Conservation (phyloP, 129 eudicot genomes). For the Helichrysum umbraculigerum region DNA sequence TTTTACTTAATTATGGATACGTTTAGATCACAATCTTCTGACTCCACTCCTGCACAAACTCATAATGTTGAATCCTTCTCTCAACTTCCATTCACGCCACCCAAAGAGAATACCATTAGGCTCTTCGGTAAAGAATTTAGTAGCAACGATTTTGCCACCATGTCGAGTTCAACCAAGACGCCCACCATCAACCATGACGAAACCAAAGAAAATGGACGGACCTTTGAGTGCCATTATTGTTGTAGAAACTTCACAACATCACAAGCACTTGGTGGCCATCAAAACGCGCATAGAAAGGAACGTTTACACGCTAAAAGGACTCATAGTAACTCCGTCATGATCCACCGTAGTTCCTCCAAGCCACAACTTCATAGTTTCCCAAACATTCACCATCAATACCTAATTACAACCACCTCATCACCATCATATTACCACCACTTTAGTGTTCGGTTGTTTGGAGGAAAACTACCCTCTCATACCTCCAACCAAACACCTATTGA, state of each 20-base stretch:
- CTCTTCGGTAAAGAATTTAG: constrained; percentile 89
- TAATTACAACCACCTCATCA: constrained; percentile 11
- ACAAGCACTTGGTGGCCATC: constrained; percentile 96
- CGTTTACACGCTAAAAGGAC: constrained; percentile 26
- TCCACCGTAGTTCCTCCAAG: constrained; percentile 18
- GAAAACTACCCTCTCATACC: background rate
- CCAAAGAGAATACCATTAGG: constrained; percentile 53
- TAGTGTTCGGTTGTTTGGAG: background rate
- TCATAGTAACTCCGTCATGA: background rate
- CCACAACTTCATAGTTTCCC: background rate
- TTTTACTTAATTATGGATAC: background rate
- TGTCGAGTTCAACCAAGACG: constrained; percentile 15
- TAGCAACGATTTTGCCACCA: constrained; percentile 8
- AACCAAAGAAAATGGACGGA: constrained; percentile 33
- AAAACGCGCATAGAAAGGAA: constrained; percentile 42
- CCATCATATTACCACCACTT: constrained; percentile 26
- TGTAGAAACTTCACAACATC: constrained; percentile 78
- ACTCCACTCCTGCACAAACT: constrained; percentile 37
- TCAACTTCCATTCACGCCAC: constrained; percentile 63
- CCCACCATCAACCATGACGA: constrained; percentile 3
- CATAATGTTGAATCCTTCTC: constrained; percentile 76
- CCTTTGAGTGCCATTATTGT: constrained; percentile 83
- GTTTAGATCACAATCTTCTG: background rate
- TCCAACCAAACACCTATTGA: constrained; percentile 11
- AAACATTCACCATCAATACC: constrained; percentile 15